Base-by-base conservation (phyloP, 441 rosid genomes). In the Gossypium trilobum region DNA sequence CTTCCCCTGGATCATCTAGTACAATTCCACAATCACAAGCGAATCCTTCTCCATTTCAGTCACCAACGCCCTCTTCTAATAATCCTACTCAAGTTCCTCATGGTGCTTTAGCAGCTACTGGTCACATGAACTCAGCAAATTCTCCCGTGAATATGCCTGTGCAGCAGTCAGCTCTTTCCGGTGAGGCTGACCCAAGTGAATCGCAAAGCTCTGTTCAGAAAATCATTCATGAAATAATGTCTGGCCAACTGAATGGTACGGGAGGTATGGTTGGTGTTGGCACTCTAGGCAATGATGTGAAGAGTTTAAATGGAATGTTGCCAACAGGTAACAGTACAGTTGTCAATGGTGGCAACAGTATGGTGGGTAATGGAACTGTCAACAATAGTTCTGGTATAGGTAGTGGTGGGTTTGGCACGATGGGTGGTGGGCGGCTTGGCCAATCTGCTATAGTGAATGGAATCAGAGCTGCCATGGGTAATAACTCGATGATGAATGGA, bases 141-240 rank as follows among this genome's bases (percentile, higher is more conserved):
- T 87, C 91, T 54, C 85, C 89, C 0, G 89, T 89, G 44, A 87
- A 81, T 78, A 72, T 84, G 65, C 70, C 85, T 1, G 60, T 82
- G 78, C 96, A 87, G 73, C 93, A 82, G 71, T 82, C 87, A 23
- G 80, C 89, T 58, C 84, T 83, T 72, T 81, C 91, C 48, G 70
- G 81, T 22, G 95, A 91, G 62, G 85, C 77, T 11, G 95, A 93
- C 63, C 87, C 80, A 11, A 80, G 75, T 50, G 96, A 90, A 68
- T 78, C 97, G 1, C 91, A 85, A 60, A 90, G 90, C 79, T 84
- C 95, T 17, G 97, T 93, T 58, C 96, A 90, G 85, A 93, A 91
- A 80, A 84, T 93, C 72, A 76, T 93, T 48, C 92, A 90, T 20
- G 93, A 89, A 9, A 87, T 91, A 79, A 83, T 93, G 87, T 82